Evolutionary conservation across 1,284 basidiomycete species (phyloP), one percentile per base, ranked within the genome.

Genomic region (Megacollybia platyphylla): DNA sequence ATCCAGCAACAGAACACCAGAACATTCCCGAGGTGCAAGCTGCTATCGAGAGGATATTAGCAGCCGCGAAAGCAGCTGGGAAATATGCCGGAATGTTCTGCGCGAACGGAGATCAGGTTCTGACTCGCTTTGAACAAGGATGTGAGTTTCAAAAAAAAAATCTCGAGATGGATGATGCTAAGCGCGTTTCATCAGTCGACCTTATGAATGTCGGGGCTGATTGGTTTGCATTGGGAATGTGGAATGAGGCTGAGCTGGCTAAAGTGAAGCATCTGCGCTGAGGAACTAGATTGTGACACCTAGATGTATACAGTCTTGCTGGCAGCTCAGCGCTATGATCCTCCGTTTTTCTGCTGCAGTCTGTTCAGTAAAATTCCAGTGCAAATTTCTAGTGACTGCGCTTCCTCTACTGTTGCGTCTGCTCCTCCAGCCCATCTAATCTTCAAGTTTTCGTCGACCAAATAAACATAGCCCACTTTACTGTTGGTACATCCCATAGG

Each of bases 341-440:
- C 20, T 24, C 20, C 20, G 7, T 34, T 34, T 34, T 15, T 15
- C 15, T 34, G 31, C 10, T 49, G 44, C 32, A 47, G 41, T n/a
- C 48, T 43, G 15, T 15, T 41, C 29, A 49, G 34, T 27, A 49
- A 37, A 1, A 90, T 82, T 2, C 78, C 75, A 0, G 80, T 74
- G 52, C 91, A 94, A 36, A 69, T 76, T 52, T 79, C 65, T 42
- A 97, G 62, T 8, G 81, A 75, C 44, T 74, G 65, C 1, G 71
- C 65, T 62, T 97, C 93, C 45, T 85, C 78, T 4, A 63, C 56
- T 47, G 76, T 83, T 0, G 92, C 87, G 54, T 88, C 84, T 1
- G 82, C 91, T 49, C 89, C 86, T 2, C 80, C 94, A 1, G 87
- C 94, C 96, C 94, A 98, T 13, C 96, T 76, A 41, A 98, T 76